phyloP scores from a whole-genome alignment of 2,329 filamentous ascomycete genomes.

The Ceratocystis ficicola region DNA sequence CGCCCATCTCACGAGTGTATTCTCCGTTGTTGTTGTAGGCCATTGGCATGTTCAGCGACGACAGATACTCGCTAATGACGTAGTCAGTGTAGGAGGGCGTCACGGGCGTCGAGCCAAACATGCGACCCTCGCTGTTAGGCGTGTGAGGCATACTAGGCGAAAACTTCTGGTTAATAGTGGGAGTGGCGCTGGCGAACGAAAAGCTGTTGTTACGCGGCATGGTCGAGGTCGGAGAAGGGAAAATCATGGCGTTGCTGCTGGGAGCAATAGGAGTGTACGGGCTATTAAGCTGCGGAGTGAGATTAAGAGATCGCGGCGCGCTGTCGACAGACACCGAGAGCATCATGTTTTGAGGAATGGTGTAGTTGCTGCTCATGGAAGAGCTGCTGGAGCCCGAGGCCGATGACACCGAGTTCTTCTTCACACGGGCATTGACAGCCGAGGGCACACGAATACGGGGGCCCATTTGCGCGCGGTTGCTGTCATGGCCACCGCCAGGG shows the following conservation, averaged over 20 bases:
- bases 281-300: not conserved
- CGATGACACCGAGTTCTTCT: slow-evolving; percentile 6
- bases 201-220: slow-evolving; percentile 8
- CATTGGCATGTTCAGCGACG: not conserved
- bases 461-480: not conserved
- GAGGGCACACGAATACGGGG: slow-evolving; percentile 7
- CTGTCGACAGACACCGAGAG: slow-evolving; percentile 4
- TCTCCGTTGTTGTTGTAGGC: not conserved
- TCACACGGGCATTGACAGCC: not conserved
- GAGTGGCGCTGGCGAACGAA: not conserved
- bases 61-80: slow-evolving; percentile 5
- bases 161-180: slow-evolving; percentile 3
- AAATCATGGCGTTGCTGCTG: not conserved
- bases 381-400: not conserved
- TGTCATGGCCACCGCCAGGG: not conserved
- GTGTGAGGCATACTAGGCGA: slow-evolving; percentile 3
- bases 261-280: not conserved
- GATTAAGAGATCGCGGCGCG: not conserved
- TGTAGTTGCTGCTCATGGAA: not conserved
- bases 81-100: slow-evolving; percentile 1
- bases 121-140: slow-evolving; percentile 4
- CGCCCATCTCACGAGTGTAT: not conserved
- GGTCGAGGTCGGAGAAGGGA: not conserved
- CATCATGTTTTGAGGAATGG: not conserved
- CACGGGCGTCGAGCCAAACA: slow-evolving; percentile 1